Percentiles rank a stretch among this genome's conserved stretches.
Conservation (phyloP, 2,329 filamentous ascomycete genomes). For the Parafenestella ontariensis region DNA sequence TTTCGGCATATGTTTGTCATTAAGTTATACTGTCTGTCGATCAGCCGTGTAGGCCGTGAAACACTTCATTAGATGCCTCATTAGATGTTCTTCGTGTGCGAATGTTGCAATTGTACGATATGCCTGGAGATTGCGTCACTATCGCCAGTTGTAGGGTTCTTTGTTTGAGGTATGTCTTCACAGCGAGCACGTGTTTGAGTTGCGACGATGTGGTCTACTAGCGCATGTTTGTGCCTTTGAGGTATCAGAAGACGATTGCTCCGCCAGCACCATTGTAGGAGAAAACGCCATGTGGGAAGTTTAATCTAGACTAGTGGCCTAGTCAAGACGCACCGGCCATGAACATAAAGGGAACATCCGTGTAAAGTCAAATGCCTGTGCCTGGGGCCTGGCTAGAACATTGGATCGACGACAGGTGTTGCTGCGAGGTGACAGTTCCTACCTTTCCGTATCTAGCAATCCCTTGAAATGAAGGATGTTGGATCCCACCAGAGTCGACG, state of each 20-base stretch:
- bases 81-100: not conserved
- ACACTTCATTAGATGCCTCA: no score
- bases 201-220: not conserved
- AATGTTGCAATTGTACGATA: not conserved
- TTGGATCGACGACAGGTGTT: slow-evolving; percentile 7
- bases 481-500: not conserved
- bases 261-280: not conserved
- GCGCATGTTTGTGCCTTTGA: no score
- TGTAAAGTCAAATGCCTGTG: not conserved
- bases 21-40: no score
- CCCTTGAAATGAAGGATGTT: not conserved
- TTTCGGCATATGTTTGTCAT: slow-evolving; percentile 2
- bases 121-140: not conserved
- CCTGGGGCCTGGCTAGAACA: slow-evolving; percentile 7
- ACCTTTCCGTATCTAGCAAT: not conserved
- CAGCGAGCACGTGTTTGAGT: not conserved
- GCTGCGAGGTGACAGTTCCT: not conserved
- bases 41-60: not conserved
- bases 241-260: not conserved
- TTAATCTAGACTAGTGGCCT: not conserved
- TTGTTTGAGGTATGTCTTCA: not conserved
- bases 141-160: not conserved
- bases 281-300: not conserved
- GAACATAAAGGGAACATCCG: slow-evolving; percentile 4
- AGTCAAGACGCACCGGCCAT: slow-evolving; percentile 5